Evolutionary conservation across 257 asterid genomes (phyloP).

Genomic region (Solanum stenotomum): DNA sequence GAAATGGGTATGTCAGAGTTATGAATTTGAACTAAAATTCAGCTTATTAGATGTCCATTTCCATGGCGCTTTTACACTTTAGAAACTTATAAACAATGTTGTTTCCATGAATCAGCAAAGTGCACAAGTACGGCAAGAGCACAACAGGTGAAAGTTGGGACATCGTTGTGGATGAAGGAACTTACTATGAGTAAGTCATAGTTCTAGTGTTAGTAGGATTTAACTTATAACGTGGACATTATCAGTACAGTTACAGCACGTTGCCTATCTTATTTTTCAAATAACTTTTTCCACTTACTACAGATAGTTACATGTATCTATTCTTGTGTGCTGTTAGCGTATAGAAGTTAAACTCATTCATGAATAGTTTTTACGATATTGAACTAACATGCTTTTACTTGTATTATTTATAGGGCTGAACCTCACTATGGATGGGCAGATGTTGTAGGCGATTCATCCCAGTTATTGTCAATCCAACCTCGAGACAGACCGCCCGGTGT

Average conservation of each 20-base stretch:
- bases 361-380: neutral
- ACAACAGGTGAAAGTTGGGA: constrained; percentile 99
- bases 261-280: neutral
- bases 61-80: neutral
- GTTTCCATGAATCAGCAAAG: constrained; percentile 54
- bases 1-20: constrained; percentile 62
- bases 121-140: constrained; percentile 96
- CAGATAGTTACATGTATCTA: neutral
- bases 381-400: neutral
- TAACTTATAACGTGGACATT: neutral
- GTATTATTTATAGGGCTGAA: constrained; percentile 56
- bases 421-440: constrained; percentile 99
- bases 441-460: constrained; percentile 94
- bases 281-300: neutral
- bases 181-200: constrained; percentile 73
- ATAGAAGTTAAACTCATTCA: neutral
- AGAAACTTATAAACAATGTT: neutral
- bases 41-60: neutral
- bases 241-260: neutral
- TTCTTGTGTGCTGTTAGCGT: neutral
- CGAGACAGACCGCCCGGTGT: constrained; percentile 90
- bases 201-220: neutral
- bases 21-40: neutral
- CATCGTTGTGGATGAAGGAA: constrained; percentile 89
- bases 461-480: constrained; percentile 74